These are phyloP conservation scores for Tetrapyrgos nigripes DNA, from an alignment of 1,284 basidiomycete genomes.

Conservation along the genomic window DNA sequence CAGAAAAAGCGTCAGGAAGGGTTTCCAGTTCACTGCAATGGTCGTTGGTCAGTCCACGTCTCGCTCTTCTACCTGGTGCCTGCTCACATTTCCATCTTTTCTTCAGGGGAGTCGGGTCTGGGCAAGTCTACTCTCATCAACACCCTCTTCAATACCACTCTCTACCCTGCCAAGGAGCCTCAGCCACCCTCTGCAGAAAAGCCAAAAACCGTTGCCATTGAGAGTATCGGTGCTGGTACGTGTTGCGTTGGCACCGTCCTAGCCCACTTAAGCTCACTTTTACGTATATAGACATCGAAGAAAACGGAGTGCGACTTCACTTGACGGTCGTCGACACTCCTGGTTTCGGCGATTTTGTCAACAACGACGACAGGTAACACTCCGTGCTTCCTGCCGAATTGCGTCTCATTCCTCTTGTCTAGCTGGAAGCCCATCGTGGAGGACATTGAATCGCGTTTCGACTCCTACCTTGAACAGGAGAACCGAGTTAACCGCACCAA, in stretches of 20 bases:
- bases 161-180: conserved; percentile 89
- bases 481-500: conserved; percentile 94
- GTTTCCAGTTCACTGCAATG: conserved; percentile 97
- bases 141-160: conserved; percentile 94
- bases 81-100: conserved; percentile 16
- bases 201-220: conserved; percentile 92
- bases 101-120: conserved; percentile 91
- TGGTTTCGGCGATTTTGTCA: conserved; percentile 97
- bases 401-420: conserved; percentile 16
- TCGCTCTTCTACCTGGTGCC: conserved; percentile 28
- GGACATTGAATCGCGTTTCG: conserved; percentile 96
- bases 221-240: conserved; percentile 94
- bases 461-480: conserved; percentile 96
- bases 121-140: conserved; percentile 98
- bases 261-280: conserved; percentile 31
- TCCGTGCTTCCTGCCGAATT: conserved; percentile 21
- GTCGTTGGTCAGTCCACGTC: conserved; percentile 83
- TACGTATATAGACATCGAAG: conserved; percentile 89
- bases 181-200: conserved; percentile 85
- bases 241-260: conserved; percentile 29
- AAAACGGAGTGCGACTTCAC: conserved; percentile 93
- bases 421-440: conserved; percentile 98
- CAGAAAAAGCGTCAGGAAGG: conserved; percentile 94
- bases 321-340: conserved; percentile 98
- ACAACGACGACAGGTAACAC: conserved; percentile 92